Percentiles rank a stretch among this genome's conserved stretches.
Evolutionary conservation across 208 protist species (phyloP).

Genomic region (Crithidia sp.): DNA sequence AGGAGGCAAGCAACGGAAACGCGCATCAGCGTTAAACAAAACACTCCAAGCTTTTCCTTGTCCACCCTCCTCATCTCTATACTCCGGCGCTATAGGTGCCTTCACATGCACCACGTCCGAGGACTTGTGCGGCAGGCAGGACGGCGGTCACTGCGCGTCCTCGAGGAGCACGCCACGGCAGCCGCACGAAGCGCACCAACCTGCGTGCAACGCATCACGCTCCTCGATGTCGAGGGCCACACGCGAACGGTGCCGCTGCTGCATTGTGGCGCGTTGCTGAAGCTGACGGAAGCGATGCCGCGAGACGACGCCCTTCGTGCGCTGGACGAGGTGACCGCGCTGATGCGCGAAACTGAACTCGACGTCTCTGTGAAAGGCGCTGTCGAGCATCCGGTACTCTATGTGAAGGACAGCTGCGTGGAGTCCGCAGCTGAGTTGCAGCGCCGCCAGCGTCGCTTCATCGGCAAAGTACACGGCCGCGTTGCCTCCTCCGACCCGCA

Average conservation of each 20-base stretch:
- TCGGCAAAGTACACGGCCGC: slow-evolving; percentile 50
- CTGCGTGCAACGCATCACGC: slow-evolving; percentile 20
- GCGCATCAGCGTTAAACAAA: too few species aligned
- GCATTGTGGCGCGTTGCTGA: slow-evolving; percentile 27
- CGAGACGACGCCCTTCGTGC: slow-evolving; percentile 31
- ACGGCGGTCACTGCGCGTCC: slow-evolving; percentile 18
- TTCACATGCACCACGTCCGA: slow-evolving; percentile 63
- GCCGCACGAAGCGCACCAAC: background rate
- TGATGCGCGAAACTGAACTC: too few species aligned
- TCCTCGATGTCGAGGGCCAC: slow-evolving; percentile 24
- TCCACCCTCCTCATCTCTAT: too few species aligned
- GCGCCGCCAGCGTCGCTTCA: slow-evolving; percentile 49
- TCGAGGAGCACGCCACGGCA: slow-evolving; percentile 24
- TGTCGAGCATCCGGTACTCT: slow-evolving; percentile 13
- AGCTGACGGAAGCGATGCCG: slow-evolving; percentile 11
- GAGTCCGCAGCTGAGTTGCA: slow-evolving; percentile 34
- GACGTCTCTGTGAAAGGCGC: too few species aligned
- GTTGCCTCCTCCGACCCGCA: slow-evolving; percentile 39
- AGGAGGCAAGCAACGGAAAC: too few species aligned
- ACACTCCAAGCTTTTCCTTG: too few species aligned
- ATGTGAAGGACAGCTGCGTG: slow-evolving; percentile 42
- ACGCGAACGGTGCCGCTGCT: slow-evolving; percentile 14
- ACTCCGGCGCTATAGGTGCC: too few species aligned
- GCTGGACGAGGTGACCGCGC: slow-evolving; percentile 24
- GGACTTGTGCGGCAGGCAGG: slow-evolving; percentile 51